Percentiles rank a stretch among this genome's conserved stretches.
These are phyloP conservation scores for Phialemoniopsis sp. DNA, from an alignment of 2,329 filamentous ascomycete species.

Conservation along the genomic window DNA sequence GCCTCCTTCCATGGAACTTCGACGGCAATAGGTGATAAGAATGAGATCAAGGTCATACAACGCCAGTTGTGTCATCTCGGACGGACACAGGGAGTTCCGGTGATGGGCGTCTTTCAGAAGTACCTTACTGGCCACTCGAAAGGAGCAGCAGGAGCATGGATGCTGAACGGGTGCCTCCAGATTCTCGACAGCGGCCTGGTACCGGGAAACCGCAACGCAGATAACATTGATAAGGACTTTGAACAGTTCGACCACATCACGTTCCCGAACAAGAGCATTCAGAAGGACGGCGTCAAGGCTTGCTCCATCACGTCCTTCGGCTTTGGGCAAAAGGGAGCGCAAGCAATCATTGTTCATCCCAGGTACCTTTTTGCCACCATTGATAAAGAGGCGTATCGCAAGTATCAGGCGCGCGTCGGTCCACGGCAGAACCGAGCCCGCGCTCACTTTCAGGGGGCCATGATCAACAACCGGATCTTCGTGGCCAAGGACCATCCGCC, in stretches of 20 bases:
- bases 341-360: slow-evolving; percentile 27
- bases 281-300: slow-evolving; percentile 21
- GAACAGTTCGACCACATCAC: slow-evolving; percentile 22
- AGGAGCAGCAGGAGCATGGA: slow-evolving; percentile 28
- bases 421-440: too few species aligned
- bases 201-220: slow-evolving; percentile 29
- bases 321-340: slow-evolving; percentile 37
- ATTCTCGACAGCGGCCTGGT: slow-evolving; percentile 23
- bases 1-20: slow-evolving; percentile 34
- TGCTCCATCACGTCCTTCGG: slow-evolving; percentile 35
- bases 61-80: slow-evolving; percentile 27
- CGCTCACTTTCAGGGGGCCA: too few species aligned
- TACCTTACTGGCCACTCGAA: slow-evolving; percentile 31
- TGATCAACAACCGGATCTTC: too few species aligned
- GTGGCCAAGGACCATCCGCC: too few species aligned
- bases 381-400: slow-evolving; percentile 7
- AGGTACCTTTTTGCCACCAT: slow-evolving; percentile 26
- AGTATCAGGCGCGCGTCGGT: not conserved
- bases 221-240: slow-evolving; percentile 26
- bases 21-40: slow-evolving; percentile 30
- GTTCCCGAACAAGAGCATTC: slow-evolving; percentile 21
- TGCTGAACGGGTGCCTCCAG: slow-evolving; percentile 31
- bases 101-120: slow-evolving; percentile 29
- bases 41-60: slow-evolving; percentile 29
- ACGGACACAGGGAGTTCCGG: slow-evolving; percentile 22